Conservation (phyloP, 176 grass and related monocot species). For the Dendrocalamus sinicus region DNA sequence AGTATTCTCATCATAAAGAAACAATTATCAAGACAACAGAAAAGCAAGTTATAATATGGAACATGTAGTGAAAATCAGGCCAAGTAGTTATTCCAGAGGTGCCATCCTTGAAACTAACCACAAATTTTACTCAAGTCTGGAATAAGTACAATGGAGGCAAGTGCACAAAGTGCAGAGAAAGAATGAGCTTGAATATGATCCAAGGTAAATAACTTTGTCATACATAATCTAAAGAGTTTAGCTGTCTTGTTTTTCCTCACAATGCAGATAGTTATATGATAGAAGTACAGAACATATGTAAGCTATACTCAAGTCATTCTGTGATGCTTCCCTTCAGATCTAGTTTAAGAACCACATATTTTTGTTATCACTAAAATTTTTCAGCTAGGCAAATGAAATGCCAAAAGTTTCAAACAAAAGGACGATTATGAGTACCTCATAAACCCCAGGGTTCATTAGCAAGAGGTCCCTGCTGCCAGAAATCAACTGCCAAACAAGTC, state of each 20-base stretch:
- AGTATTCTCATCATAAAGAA: not conserved
- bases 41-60: conserved; percentile 3
- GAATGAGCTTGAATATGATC: not conserved
- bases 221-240: not conserved
- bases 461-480: conserved; percentile 93
- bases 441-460: conserved; percentile 85
- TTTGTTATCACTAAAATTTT: not conserved
- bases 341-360: not conserved
- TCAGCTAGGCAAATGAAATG: not conserved
- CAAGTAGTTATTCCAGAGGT: not conserved
- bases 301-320: not conserved
- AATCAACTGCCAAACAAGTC: conserved; percentile 96
- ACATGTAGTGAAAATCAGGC: not conserved
- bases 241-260: conserved; percentile 7
- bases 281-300: not conserved
- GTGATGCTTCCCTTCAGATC: not conserved
- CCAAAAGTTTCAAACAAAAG: not conserved
- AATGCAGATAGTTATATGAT: not conserved
- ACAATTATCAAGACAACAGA: not conserved
- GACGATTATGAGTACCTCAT: conserved; percentile 65
- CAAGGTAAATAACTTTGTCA: not conserved
- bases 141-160: not conserved
- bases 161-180: not conserved
- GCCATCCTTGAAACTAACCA: not conserved
- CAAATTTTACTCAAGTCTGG: not conserved